Percentiles rank a stretch among this genome's conserved stretches.
Evolutionary conservation across 495 filamentous ascomycete species (phyloP).

Genomic region (Staphylotrichum longicolle): DNA sequence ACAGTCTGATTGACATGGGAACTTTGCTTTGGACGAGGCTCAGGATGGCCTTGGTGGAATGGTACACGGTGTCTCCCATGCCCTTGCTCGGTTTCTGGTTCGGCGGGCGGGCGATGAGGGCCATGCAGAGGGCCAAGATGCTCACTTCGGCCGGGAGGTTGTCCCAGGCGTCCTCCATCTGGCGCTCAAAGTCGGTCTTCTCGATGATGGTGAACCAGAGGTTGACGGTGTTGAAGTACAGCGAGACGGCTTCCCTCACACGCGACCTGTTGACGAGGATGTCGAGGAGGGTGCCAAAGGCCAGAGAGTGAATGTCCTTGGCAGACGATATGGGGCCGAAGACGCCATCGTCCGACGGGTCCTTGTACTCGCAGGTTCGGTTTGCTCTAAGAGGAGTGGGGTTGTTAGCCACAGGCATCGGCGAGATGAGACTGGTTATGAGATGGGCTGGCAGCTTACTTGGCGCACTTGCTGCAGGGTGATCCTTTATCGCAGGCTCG

Average conservation of each 20-base stretch:
- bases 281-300: conserved; percentile 64
- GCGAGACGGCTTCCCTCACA: conserved; percentile 53
- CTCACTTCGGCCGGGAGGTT: conserved; percentile 31
- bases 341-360: neutral
- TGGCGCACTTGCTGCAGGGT: conserved; percentile 29
- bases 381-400: neutral
- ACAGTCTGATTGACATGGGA: conserved; percentile 32
- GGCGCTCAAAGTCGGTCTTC: conserved; percentile 20
- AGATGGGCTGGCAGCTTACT: conserved; percentile 21
- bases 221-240: conserved; percentile 31
- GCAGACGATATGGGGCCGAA: conserved; percentile 24
- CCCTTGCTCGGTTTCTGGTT: conserved; percentile 16
- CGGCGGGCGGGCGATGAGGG: conserved; percentile 25
- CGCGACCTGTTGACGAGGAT: conserved; percentile 61
- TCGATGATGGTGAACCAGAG: conserved; percentile 35
- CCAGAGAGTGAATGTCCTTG: conserved; percentile 28
- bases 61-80: conserved; percentile 28
- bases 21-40: conserved; percentile 28
- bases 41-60: conserved; percentile 32
- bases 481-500: conserved; percentile 32
- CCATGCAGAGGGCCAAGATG: conserved; percentile 32
- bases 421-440: neutral
- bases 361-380: conserved; percentile 9
- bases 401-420: neutral
- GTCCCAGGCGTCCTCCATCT: conserved; percentile 26